Conservation (phyloP, 2,329 filamentous ascomycete genomes). For the Colletotrichum kahawae region DNA sequence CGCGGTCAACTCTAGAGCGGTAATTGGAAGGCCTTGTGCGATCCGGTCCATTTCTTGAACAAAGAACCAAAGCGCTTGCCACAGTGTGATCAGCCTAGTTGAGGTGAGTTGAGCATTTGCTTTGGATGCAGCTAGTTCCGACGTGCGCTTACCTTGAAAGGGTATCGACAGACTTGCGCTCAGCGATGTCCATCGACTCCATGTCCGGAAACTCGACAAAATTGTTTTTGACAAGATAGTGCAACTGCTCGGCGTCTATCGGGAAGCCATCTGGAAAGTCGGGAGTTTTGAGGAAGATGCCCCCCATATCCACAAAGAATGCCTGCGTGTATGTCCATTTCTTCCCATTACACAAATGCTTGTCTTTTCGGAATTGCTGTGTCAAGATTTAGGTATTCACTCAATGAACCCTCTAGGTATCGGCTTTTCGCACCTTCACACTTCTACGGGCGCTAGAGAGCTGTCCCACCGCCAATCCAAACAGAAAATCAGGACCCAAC, state of each 20-base stretch:
- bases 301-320: slow-evolving; percentile 47
- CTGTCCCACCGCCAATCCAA: slow-evolving; percentile 38
- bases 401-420: background rate
- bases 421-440: slow-evolving; percentile 26
- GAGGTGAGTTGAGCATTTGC: background rate
- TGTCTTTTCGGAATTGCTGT: slow-evolving; percentile 20
- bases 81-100: slow-evolving; percentile 25
- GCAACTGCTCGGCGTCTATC: slow-evolving; percentile 38
- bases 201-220: slow-evolving; percentile 33
- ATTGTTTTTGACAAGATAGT: slow-evolving; percentile 31
- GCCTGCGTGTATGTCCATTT: slow-evolving; percentile 44
- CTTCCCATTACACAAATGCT: background rate
- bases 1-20: slow-evolving; percentile 30
- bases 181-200: slow-evolving; percentile 27
- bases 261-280: slow-evolving; percentile 36
- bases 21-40: slow-evolving; percentile 26
- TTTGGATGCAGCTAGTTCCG: background rate
- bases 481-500: slow-evolving; percentile 41
- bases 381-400: background rate
- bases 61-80: slow-evolving; percentile 29
- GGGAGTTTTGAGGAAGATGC: slow-evolving; percentile 35
- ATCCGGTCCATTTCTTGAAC: slow-evolving; percentile 25
- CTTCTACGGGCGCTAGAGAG: slow-evolving; percentile 36
- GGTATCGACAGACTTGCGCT: slow-evolving; percentile 34
- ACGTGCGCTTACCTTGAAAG: slow-evolving; percentile 27